phyloP scores from a whole-genome alignment of 176 grass and related monocot species.

The maize (Zea mays) region Zm-B73-REFERENCE-NAM-5.0 NC_050096.1:259748001-259748500 shows the following conservation, averaged over 20 bases:
- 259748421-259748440: not conserved
- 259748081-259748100: not conserved
- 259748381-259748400: not conserved
- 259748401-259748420: slow-evolving; percentile 6
- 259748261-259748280: not conserved
- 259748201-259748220: not conserved
- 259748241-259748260: not conserved
- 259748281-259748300: not conserved
- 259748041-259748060: not conserved
- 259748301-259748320: not conserved
- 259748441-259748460: not conserved
- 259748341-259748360: too few relatives aligned
- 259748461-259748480: not conserved
- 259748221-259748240: too few relatives aligned
- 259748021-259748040: not conserved
- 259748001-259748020: not conserved
- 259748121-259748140: not conserved
- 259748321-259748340: not conserved
- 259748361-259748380: not conserved
- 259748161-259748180: not conserved
- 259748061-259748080: not conserved
- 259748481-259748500: too few relatives aligned
- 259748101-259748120: not conserved
- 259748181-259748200: not conserved
- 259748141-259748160: not conserved